Base-by-base conservation (phyloP, 176 grass and related monocot genomes). In the Oryza coarctata region DNA sequence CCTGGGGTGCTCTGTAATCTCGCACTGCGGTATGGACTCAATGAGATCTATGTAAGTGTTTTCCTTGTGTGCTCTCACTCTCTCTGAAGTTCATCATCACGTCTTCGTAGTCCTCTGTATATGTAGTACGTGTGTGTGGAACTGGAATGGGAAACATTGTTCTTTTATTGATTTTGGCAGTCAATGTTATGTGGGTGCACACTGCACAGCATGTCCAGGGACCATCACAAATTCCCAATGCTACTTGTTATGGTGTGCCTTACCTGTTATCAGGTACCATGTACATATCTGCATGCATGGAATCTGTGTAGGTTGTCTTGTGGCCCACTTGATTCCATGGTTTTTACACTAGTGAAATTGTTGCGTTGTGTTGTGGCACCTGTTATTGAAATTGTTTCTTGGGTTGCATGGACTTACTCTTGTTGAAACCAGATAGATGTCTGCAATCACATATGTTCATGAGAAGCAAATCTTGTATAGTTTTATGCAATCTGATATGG, bases 31-130 rank as follows among this genome's bases (percentile, higher is more conserved):
- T 90, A 95, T 77, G 63, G 83, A 2, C 90, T 95, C 32, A 95
- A 95, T 74, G 90, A 95, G 68, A 92, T 95, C 66, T 95, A 95
- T 32, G 93, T 95, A 75, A 92, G 89, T 89, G n/a, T 25, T 15
- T 23, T 26, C 34, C 65, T 86, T 55, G 13, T 41, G 11, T 3
- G 1, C 9, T 68, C 44, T 29, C 11, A 67, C 11, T 39, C 4
- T 76, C 12, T 23, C 12, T 72, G 74, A 75, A 75, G 14, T 35
- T 60, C 62, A 31, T 29, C 31, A 31, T 33, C 52, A 44, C 41
- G 9, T 66, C n/a, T 30, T 52, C 34, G 7, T 67, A 14, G 7
- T 76, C 8, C 64, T 50, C 11, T 77, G 32, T 61, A 44, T 58
- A 0, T 8, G 49, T 52, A 52, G 17, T 6, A 22, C 22, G 14